Percentiles rank a stretch among this genome's conserved stretches.
phyloP scores from a whole-genome alignment of 2,329 filamentous ascomycete species.

The Alternaria sp. region DNA sequence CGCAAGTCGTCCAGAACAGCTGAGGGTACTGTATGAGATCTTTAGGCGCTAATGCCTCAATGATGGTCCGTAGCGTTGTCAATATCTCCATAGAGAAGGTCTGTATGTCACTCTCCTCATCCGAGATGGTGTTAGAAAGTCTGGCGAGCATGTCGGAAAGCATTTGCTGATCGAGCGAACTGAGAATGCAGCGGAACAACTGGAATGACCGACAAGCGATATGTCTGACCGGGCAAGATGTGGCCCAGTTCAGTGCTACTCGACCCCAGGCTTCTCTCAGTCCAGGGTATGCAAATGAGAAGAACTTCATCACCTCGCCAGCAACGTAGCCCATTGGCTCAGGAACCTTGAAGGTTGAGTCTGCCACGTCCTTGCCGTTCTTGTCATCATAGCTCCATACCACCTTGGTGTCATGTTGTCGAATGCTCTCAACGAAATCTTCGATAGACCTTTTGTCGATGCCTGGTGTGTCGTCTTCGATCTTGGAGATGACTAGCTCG shows the following conservation, averaged over 20 bases:
- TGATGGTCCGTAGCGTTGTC: conserved; percentile 91
- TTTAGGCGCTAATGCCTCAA: conserved; percentile 80
- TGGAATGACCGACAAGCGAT: conserved; percentile 97
- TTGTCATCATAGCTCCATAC: conserved; percentile 96
- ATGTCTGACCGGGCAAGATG: conserved; percentile 93
- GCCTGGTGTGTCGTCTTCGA: conserved; percentile 73
- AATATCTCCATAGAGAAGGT: conserved; percentile 98
- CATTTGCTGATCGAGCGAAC: conserved; percentile 90
- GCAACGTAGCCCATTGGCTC: conserved; percentile 87
- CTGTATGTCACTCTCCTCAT: conserved; percentile 91
- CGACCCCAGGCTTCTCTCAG: conserved; percentile 93
- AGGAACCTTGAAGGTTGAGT: conserved; percentile 81
- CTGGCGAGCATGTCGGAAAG: conserved; percentile 95
- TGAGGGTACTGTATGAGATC: conserved; percentile 91
- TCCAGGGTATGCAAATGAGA: conserved; percentile 82
- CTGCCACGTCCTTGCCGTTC: conserved; percentile 75
- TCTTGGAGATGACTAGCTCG: conserved; percentile 84
- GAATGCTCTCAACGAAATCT: conserved; percentile 85
- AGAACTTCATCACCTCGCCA: conserved; percentile 82
- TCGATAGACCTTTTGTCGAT: conserved; percentile 81
- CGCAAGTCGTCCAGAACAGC: conserved; percentile 97
- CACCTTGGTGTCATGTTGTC: conserved; percentile 82
- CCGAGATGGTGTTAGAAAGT: conserved; percentile 95
- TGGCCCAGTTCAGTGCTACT: conserved; percentile 92
- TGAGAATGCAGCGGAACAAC: conserved; percentile 92